phyloP scores from a whole-genome alignment of 176 grass and related monocot species.

The Lolium rigidum region DNA sequence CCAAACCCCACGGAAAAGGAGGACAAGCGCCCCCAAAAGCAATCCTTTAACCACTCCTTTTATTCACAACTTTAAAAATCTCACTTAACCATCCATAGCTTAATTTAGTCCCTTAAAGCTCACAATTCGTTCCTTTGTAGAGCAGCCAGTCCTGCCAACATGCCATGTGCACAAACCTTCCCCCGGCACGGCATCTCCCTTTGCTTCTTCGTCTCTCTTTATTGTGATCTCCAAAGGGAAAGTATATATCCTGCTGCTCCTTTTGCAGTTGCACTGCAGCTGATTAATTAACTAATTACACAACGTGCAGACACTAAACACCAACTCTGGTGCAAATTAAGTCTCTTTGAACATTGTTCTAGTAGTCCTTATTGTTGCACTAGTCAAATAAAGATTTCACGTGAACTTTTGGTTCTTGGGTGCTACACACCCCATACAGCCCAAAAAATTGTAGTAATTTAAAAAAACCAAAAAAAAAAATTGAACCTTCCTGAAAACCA shows the following conservation, averaged over 20 bases:
- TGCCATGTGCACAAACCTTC: conserved; percentile 64
- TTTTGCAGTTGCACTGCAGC: conserved; percentile 25
- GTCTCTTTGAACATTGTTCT: conserved; percentile 1
- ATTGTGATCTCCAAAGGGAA: conserved; percentile 54
- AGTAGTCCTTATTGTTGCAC: background rate
- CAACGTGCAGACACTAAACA: conserved; percentile 16
- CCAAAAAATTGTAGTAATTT: too few species aligned
- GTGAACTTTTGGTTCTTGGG: too few species aligned
- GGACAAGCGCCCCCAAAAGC: conserved; percentile 29
- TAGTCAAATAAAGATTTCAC: background rate
- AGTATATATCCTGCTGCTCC: conserved; percentile 37
- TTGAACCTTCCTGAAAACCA: too few species aligned
- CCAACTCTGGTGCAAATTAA: conserved; percentile 20
- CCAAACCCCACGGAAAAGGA: conserved; percentile 39
- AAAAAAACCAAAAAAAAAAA: too few species aligned
- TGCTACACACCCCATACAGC: too few species aligned
- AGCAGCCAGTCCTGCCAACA: conserved; percentile 50
- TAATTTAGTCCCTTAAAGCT: conserved; percentile 38
- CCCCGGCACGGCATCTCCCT: conserved; percentile 29
- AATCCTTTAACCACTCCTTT: conserved; percentile 37
- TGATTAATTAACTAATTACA: background rate
- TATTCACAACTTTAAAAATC: conserved; percentile 16
- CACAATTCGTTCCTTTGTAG: conserved; percentile 54
- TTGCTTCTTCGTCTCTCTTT: conserved; percentile 56
- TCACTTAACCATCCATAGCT: conserved; percentile 10